A percentile compares a stretch with the other conserved stretches of the same genome.
Evolutionary conservation across 768 basidiomycete genomes (phyloP).

Genomic region (Termitomyces sp.): DNA sequence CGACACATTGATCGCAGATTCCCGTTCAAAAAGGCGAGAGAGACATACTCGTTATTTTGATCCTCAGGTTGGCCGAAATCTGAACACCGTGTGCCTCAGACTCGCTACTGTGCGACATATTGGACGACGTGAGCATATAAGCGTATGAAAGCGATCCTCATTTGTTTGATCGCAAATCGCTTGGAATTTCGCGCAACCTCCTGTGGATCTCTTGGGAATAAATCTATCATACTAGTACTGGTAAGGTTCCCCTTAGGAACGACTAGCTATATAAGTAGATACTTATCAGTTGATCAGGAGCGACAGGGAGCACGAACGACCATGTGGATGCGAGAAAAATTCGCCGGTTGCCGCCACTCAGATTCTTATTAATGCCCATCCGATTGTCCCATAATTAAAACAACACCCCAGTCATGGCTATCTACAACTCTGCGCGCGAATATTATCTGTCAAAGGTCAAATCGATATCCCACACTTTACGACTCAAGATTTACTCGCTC

Average conservation of each 20-base stretch:
- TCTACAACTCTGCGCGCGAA: constrained; percentile 12
- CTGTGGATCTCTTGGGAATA: not conserved
- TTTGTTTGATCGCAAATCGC: no score
- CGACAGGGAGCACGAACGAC: not conserved
- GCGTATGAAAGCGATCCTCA: not conserved
- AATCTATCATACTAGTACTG: not conserved
- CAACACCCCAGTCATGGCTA: constrained; percentile 9
- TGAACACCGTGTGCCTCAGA: no score
- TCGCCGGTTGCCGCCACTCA: not conserved
- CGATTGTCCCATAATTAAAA: not conserved
- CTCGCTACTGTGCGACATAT: no score
- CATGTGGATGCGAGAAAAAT: not conserved
- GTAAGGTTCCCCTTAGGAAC: not conserved
- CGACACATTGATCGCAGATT: constrained; percentile 57
- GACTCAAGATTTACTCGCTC: not conserved
- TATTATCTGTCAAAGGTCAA: constrained; percentile 15
- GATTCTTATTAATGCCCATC: not conserved
- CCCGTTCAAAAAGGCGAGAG: constrained; percentile 47
- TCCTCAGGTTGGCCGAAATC: no score
- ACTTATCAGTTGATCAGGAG: not conserved
- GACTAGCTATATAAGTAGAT: not conserved
- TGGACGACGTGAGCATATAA: no score
- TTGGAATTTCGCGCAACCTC: not conserved
- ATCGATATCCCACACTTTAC: not conserved
- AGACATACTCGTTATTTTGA: constrained; percentile 12